Base-by-base conservation (phyloP, 768 basidiomycete species). In the Boletus pseudopeckii region DNA sequence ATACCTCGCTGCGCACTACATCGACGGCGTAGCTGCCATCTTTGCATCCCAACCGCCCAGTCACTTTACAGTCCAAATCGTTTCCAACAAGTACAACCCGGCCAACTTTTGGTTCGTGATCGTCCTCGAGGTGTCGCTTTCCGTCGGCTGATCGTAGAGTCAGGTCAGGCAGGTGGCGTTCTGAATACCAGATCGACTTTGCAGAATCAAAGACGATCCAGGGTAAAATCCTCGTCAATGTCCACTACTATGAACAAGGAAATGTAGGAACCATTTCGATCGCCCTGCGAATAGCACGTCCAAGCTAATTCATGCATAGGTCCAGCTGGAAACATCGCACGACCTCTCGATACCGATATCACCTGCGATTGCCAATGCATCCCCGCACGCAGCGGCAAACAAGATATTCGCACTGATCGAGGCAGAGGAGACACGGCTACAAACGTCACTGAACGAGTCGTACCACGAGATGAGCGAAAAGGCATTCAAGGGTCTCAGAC, bases 211-310 rank as follows among this genome's bases (percentile, higher is more conserved):
- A 80, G 49, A 78, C 72, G 54, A 76, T 97, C 6, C 70, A 72
- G n/a, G 94, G 93, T 0, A 81, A 76, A 62, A 82, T 97, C 15
- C 75, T 86, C 8, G 80, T 90, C 41, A 90, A 93, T 62, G 86
- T 98, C 13, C 97, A 99, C 70, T 98, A 98, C 66, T 98, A 95
- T 65, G 97, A 99, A 69, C 92, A 97, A 67, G 96, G 96, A 60
- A 96, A 95, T 67, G 92, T 95, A 51, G 47, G 84, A 0, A 61
- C 5, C 22, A 3, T 33, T 48, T 24, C 15, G 15, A 17, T 55
- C 11, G 43, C 9, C 5, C 34, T 5, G 24, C n/a, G 7, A 38
- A 13, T 28, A 15, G 0, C 8, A 28, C 32, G 28, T 32, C 13
- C 49, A 9, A 24, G 37, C 48, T 45, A 0, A 52, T 52, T 2